Percentiles rank a stretch among this genome's conserved stretches.
phyloP scores from a whole-genome alignment of 495 filamentous ascomycete species.

The Astrothelium macrocarpum region DNA sequence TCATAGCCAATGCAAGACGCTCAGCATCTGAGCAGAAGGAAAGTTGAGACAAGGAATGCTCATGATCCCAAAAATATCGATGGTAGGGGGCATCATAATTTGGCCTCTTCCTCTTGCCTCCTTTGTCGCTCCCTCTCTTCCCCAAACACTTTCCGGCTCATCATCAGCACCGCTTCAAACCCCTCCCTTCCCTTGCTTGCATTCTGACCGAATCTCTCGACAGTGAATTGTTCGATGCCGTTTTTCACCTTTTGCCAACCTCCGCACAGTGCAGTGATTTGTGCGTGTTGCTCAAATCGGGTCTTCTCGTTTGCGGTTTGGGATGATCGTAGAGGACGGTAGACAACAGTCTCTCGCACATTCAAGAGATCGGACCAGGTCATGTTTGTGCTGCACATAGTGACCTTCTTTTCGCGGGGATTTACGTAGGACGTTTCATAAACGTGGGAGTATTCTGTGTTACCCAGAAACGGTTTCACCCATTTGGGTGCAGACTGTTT shows the following conservation, averaged over 20 bases:
- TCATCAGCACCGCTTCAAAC: conserved; percentile 87
- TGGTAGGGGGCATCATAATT: neutral
- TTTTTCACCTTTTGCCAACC: conserved; percentile 94
- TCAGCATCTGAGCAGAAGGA: neutral
- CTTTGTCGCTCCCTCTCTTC: conserved; percentile 59
- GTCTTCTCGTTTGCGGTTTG: conserved; percentile 43
- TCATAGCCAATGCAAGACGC: neutral
- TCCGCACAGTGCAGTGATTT: conserved; percentile 87
- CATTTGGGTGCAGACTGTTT: conserved; percentile 81
- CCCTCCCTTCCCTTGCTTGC: conserved; percentile 80
- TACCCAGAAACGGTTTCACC: conserved; percentile 67
- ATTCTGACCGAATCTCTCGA: conserved; percentile 84
- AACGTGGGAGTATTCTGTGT: conserved; percentile 69
- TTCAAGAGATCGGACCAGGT: conserved; percentile 79
- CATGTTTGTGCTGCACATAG: conserved; percentile 87
- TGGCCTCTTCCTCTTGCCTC: conserved; percentile 8
- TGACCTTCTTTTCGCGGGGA: conserved; percentile 68
- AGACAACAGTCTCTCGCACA: conserved; percentile 83
- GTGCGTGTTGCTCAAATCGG: conserved; percentile 73
- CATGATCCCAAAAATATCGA: neutral
- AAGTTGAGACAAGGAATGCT: neutral
- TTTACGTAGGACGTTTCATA: conserved; percentile 95
- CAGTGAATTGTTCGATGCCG: conserved; percentile 81
- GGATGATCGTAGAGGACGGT: conserved; percentile 47
- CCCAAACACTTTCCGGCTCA: conserved; percentile 84